These are phyloP conservation scores for Elsinoe ampelina DNA, from an alignment of 2,329 filamentous ascomycete genomes.

Conservation along the genomic window DNA sequence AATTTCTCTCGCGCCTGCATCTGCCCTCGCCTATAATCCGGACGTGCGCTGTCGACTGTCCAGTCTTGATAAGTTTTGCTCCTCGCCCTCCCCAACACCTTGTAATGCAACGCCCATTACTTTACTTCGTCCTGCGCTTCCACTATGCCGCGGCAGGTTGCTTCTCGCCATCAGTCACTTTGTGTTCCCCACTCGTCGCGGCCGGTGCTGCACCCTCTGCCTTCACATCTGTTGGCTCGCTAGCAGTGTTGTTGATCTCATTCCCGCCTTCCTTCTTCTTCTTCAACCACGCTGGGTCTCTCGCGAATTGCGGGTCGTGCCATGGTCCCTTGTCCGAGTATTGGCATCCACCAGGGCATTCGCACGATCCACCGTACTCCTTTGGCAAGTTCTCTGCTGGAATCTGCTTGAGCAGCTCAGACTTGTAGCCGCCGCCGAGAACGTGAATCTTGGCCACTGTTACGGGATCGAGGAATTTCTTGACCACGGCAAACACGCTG, in stretches of 20 bases:
- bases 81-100: neutral
- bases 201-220: constrained; percentile 16
- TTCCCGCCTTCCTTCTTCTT: constrained; percentile 22
- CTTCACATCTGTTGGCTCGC: constrained; percentile 24
- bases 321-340: constrained; percentile 88
- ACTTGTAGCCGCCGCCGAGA: constrained; percentile 70
- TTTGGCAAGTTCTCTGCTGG: constrained; percentile 83
- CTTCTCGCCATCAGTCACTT: constrained; percentile 18
- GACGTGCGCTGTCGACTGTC: neutral
- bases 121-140: neutral
- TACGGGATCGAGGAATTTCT: constrained; percentile 91
- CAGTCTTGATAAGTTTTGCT: neutral
- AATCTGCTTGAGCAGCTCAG: constrained; percentile 74
- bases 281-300: constrained; percentile 44
- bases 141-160: constrained; percentile 17
- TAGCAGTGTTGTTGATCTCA: constrained; percentile 24
- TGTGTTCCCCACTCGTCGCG: constrained; percentile 12
- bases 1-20: neutral
- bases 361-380: constrained; percentile 73
- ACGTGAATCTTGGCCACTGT: constrained; percentile 95
- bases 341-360: constrained; percentile 72
- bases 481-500: constrained; percentile 74
- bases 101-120: neutral
- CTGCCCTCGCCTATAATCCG: neutral
- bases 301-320: constrained; percentile 61